These are phyloP conservation scores for Colletotrichum gigasporum DNA, from an alignment of 2,329 filamentous ascomycete genomes.

Conservation along the genomic window DNA sequence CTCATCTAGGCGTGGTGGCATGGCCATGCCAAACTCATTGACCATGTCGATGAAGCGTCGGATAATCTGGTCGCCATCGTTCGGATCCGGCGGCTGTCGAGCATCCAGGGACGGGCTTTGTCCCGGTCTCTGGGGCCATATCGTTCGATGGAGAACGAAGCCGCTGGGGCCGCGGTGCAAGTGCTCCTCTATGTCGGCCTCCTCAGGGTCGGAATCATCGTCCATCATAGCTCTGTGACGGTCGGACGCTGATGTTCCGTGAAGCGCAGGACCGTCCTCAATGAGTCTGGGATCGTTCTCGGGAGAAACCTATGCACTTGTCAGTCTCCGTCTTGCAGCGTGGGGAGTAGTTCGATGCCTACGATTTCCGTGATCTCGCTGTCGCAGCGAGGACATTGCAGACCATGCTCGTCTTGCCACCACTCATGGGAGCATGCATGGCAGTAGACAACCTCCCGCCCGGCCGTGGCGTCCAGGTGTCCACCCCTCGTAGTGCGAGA, in stretches of 20 bases:
- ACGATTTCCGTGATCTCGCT: slow-evolving; percentile 90
- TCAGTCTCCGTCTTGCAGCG: slow-evolving; percentile 33
- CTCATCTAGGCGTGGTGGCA: slow-evolving; percentile 16
- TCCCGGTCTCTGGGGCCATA: slow-evolving; percentile 34
- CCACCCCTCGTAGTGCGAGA: slow-evolving; percentile 37
- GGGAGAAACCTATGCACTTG: slow-evolving; percentile 54
- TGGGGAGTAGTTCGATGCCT: slow-evolving; percentile 48
- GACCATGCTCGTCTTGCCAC: slow-evolving; percentile 74
- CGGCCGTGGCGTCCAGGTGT: slow-evolving; percentile 60
- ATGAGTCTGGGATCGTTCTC: slow-evolving; percentile 70
- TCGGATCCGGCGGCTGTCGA: slow-evolving; percentile 33
- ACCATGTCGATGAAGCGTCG: slow-evolving; percentile 56
- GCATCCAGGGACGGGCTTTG: slow-evolving; percentile 1
- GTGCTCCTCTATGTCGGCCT: slow-evolving; percentile 66
- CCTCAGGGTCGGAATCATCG: slow-evolving; percentile 65
- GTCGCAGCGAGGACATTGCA: slow-evolving; percentile 80
- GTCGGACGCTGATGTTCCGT: slow-evolving; percentile 17
- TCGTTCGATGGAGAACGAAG: slow-evolving; percentile 50
- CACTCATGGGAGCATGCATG: slow-evolving; percentile 85
- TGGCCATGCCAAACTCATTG: slow-evolving; percentile 43
- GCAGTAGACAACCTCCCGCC: slow-evolving; percentile 83
- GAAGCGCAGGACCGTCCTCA: slow-evolving; percentile 37
- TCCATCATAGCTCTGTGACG: slow-evolving; percentile 38
- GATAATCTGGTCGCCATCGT: slow-evolving; percentile 47
- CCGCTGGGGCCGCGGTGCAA: slow-evolving; percentile 49